Evolutionary conservation across 345 rosid genomes (phyloP), one percentile per base, ranked within the genome.

Genomic region (Garcia nutans): DNA sequence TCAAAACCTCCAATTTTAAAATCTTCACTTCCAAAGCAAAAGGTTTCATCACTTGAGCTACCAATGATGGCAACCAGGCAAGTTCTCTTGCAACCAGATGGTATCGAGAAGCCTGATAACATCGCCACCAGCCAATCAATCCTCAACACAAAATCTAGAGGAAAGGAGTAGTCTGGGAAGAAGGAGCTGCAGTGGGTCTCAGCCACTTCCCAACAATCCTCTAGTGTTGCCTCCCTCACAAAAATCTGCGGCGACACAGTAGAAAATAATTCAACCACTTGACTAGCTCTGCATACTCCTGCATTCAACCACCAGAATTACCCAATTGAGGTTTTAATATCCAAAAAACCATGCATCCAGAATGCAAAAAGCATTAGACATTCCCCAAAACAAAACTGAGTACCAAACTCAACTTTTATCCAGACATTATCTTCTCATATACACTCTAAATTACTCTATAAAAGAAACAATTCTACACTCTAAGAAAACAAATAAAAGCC

Each of bases 141-240:
- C 75, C 98, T 83, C 57, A 93, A 82, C 80, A 89, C 86, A 71
- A 96, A 84, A 72, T 90, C 96, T 47, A 96, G 84, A 4, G 98
- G 98, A 81, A 96, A 96, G 1, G 98, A 86, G 74, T 89, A 93
- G 22, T 83, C 87, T 0, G 99, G 99, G 82, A 90, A 92, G 86
- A 93, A 96, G 64, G 93, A 88, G 78, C 93, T 89, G 84, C 98
- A 93, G 73, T 93, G 97, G 78, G 97, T 96, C 89, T 96, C 99
- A 5, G 94, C 97, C 72, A 96, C 97, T 85, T 96, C 97, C 97
- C 99, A 96, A 52, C 93, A 89, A 77, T 96, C 98, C 83, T 92
- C 97, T 65, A 90, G 60, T 75, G 98, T 87, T 26, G 98, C 99
- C 87, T 96, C 99, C 76, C 99, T 85, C 45, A 96, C 97, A 80